Evolutionary conservation across 129 eudicot genomes (phyloP), one percentile per base, ranked within the genome.

Genomic region (Artemisia tridentata): DNA sequence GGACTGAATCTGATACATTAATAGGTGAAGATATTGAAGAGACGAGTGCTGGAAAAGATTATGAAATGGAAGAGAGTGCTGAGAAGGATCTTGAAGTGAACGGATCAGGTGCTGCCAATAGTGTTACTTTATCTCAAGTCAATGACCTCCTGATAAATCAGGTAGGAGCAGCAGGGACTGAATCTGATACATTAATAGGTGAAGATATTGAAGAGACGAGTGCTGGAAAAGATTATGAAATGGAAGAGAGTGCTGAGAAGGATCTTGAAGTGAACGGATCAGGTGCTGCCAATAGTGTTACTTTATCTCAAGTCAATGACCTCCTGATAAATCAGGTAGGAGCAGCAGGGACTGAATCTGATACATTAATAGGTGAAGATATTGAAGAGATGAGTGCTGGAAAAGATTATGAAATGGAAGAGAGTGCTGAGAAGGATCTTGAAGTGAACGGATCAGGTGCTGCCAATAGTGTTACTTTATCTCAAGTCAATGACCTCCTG

Each of bases 181-280:
- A 16, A 15, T 1, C 17, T 13, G 56, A 15, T 51, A 51, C n/a
- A 11, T 51, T 7, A 51, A 15, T 51, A 27, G 29, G 4, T 14
- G 65, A 41, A 11, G 43, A 69, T 83, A 51, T 16, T 13, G 56
- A 51, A 51, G 56, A 15, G 56, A 51, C 18, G 43, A 38, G 43
- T 38, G 43, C 43, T 38, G 43, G 43, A 38, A 38, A 38, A 4
- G 43, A 38, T 38, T 38, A 38, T 38, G 43, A 38, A 38, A 38
- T 38, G 43, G 43, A 38, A 7, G 43, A 38, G 43, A 38, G 43
- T 38, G 43, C 43, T 38, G 43, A 38, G 43, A 17, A 54, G 10
- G 60, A 54, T 50, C 14, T 11, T 51, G 56, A 51, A 0, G 18
- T 51, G 56, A 51, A 51, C 5, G 17, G 17, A 16, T 15, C 56